Evolutionary conservation across 192 early-diverging fungal genomes (phyloP).

Genomic region (Pilaira anomala): DNA sequence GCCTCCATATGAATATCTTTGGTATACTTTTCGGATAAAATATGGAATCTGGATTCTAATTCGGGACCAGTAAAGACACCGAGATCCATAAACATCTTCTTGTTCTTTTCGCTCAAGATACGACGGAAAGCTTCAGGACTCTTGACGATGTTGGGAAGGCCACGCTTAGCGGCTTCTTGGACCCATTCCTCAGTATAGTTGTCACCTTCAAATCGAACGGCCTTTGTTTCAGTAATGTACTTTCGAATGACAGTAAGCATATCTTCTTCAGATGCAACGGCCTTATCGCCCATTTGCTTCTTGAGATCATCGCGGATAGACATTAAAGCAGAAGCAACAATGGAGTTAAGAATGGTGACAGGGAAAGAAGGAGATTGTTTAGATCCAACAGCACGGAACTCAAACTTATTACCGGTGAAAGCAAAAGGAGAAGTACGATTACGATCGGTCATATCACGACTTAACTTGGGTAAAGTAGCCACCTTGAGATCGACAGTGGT

Average conservation of each 20-base stretch:
- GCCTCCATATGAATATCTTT: slow-evolving; percentile 96
- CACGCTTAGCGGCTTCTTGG: slow-evolving; percentile 87
- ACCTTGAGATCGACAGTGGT: slow-evolving; percentile 95
- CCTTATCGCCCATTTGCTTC: slow-evolving; percentile 81
- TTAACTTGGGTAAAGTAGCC: slow-evolving; percentile 83
- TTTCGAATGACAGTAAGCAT: slow-evolving; percentile 84
- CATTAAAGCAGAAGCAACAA: slow-evolving; percentile 79
- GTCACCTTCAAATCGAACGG: slow-evolving; percentile 96
- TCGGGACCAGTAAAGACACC: slow-evolving; percentile 87
- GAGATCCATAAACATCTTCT: slow-evolving; percentile 70
- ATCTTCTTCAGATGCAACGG: slow-evolving; percentile 78
- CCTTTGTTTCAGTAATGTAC: slow-evolving; percentile 77
- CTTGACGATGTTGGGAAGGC: slow-evolving; percentile 92
- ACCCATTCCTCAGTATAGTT: slow-evolving; percentile 96
- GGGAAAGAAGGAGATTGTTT: slow-evolving; percentile 98
- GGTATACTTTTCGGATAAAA: slow-evolving; percentile 94
- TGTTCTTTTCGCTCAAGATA: slow-evolving; percentile 68
- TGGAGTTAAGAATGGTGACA: slow-evolving; percentile 88
- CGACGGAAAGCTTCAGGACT: slow-evolving; percentile 88
- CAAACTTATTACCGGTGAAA: slow-evolving; percentile 99
- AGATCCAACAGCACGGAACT: slow-evolving; percentile 98
- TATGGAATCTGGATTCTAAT: slow-evolving; percentile 90
- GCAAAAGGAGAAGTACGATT: slow-evolving; percentile 99
- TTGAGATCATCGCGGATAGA: slow-evolving; percentile 71
- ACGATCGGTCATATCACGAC: slow-evolving; percentile 97